These are phyloP conservation scores for Vigna trinervia DNA, from an alignment of 306 rosid species.

Conservation along the genomic window DNA sequence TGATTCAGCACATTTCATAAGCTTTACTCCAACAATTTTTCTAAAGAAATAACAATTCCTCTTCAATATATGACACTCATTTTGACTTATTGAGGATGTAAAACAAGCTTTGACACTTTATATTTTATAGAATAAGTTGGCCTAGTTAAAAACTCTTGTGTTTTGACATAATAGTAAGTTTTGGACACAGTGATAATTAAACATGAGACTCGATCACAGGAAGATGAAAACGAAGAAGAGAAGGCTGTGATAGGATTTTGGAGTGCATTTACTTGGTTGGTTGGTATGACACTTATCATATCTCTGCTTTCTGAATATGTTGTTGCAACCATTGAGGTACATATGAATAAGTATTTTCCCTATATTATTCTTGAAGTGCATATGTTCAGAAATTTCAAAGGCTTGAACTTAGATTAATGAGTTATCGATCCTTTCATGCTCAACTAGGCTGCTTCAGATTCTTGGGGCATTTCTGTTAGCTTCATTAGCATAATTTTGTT, in stretches of 20 bases:
- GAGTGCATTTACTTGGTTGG: conserved; percentile 85
- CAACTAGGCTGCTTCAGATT: conserved; percentile 81
- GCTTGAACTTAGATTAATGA: background rate
- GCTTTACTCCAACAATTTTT: background rate
- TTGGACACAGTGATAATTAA: background rate
- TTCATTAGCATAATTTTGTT: conserved; percentile 89
- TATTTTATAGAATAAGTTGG: background rate
- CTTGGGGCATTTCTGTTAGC: conserved; percentile 96
- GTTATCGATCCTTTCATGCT: background rate
- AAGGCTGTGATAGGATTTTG: conserved; percentile 77
- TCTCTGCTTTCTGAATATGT: conserved; percentile 90
- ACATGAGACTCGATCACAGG: conserved; percentile 41
- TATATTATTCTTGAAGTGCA: background rate
- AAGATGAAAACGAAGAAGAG: conserved; percentile 56
- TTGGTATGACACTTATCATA: conserved; percentile 79
- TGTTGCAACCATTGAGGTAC: conserved; percentile 88
- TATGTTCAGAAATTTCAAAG: background rate
- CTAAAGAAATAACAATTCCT: background rate
- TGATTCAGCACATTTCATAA: background rate
- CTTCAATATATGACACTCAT: background rate
- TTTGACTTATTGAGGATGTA: background rate
- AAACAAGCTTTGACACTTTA: background rate
- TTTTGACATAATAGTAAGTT: background rate
- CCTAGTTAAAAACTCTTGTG: background rate
- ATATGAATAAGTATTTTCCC: background rate